Evolutionary conservation across 495 filamentous ascomycete genomes (phyloP), one percentile per base, ranked within the genome.

Genomic region (Gamarada debralockiae): DNA sequence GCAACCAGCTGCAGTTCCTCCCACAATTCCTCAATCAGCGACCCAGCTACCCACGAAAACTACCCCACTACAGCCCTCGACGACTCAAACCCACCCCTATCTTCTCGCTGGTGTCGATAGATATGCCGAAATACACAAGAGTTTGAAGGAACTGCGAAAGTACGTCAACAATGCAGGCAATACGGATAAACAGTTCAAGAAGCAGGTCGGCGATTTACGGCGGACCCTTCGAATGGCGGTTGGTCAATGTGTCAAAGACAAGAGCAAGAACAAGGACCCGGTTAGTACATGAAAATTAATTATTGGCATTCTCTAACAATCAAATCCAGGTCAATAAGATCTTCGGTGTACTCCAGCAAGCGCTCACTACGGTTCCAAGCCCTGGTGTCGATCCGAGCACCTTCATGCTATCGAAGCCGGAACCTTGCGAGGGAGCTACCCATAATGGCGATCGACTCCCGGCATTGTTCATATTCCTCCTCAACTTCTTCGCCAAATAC

Each of bases 401-500:
- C 39, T 95, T 84, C 64, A 65, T 95, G 33, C 67, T 81, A 3
- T 74, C 73, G 22, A 74, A 75, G 5, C 76, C 84, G 18, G 67
- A 73, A 5, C 70, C 80, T 8, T 70, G 40, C 20, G 15, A 77
- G n/a, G 67, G 77, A 18, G 75, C 73, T 1, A 69, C 76, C 3
- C 65, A 79, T 39, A 80, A 84, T 57, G 77, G 81, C 24, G 70
- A 79, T 21, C 45, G 60, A 14, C 64, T 78, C 17, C 84, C 92
- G 0, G 81, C 80, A 0, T 65, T 92, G 5, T 83, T 96, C 50
- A 67, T 97, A 27, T 97, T 92, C 66, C 76, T 87, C 2, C 72
- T 97, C 38, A 95, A 92, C 60, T 80, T 88, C 17, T 84, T 97
- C 53, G 70, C 85, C 39, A 99, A 99, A 67, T 71, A 74, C 22